Base-by-base conservation (phyloP, 1,139 yeast genomes). In the Geotrichum histeridarum region DNA sequence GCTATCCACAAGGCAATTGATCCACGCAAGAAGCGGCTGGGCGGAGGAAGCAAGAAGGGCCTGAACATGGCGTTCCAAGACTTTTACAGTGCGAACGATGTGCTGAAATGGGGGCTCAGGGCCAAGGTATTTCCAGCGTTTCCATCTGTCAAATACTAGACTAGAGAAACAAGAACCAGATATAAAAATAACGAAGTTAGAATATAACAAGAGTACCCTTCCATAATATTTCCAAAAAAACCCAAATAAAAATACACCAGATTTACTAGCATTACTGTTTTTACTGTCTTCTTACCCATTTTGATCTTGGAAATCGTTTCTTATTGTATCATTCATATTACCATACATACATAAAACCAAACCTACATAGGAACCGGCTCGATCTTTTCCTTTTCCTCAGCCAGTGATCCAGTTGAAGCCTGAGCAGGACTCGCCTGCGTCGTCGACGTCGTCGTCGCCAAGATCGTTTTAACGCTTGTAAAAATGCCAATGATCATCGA, bases 1-100 rank as follows among this genome's bases (percentile, higher is more conserved):
- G 56, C 61, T 15, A 61, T 71, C 17, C 63, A 69, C 55, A 60
- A 64, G 17, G 58, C 67, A 46, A 62, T 73, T 41, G 75, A 72
- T 53, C 76, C 77, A 4, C 61, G 68, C 30, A 66, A 64, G 51
- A 70, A 61, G 54, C 53, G 63, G 44, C 59, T 64, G 8, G 50
- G 52, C 17, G 47, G 50, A 14, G 62, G 59, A 7, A 56, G 59
- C 33, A 61, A 56, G 48, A 57, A 58, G 42, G 46, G 52, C 17
- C 54, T 56, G 45, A 57, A 58, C 56, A 50, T 45, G 36, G 18
- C 58, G 9, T 61, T 61, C 50, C 61, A 61, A 33, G 69, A 64
- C 53, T 65, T 67, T 57, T 48, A 49, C 8, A 57, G 63, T 12
- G 69, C 70, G 2, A 55, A 54, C 18, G 69, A 67, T 39, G 64